Evolutionary conservation across 169 alveolate genomes (phyloP).

Genomic region (Cryptosporidium sp.): DNA sequence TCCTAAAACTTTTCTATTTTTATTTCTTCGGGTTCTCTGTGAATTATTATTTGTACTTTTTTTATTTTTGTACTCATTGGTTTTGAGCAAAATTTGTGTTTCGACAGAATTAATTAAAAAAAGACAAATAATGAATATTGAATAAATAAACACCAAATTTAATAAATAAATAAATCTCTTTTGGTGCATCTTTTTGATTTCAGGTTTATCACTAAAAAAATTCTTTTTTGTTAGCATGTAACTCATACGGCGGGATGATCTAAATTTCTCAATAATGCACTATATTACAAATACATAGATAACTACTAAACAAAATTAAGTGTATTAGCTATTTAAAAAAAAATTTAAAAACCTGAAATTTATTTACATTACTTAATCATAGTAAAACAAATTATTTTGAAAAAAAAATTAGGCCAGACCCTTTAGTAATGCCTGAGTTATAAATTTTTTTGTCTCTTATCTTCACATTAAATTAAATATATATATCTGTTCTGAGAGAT

Average conservation of each 20-base stretch:
- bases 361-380: not conserved
- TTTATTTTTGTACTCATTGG: not conserved
- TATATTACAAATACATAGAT: not conserved
- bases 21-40: not conserved
- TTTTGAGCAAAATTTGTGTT: not conserved
- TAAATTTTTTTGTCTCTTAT: not conserved
- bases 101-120: not conserved
- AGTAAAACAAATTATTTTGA: not conserved
- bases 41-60: not conserved
- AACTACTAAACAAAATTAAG: not conserved
- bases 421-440: not conserved
- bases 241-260: not conserved
- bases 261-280: not conserved
- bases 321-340: not conserved
- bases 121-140: not conserved
- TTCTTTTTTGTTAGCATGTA: not conserved
- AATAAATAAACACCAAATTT: not conserved
- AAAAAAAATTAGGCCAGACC: slow-evolving; percentile 10
- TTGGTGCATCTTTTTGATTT: not conserved
- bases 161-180: not conserved
- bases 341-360: not conserved
- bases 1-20: not conserved
- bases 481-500: not conserved
- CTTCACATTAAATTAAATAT: not conserved
- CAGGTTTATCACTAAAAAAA: not conserved